These are phyloP conservation scores for Colletotrichum sp. DNA, from an alignment of 2,329 filamentous ascomycete species.

Conservation along the genomic window DNA sequence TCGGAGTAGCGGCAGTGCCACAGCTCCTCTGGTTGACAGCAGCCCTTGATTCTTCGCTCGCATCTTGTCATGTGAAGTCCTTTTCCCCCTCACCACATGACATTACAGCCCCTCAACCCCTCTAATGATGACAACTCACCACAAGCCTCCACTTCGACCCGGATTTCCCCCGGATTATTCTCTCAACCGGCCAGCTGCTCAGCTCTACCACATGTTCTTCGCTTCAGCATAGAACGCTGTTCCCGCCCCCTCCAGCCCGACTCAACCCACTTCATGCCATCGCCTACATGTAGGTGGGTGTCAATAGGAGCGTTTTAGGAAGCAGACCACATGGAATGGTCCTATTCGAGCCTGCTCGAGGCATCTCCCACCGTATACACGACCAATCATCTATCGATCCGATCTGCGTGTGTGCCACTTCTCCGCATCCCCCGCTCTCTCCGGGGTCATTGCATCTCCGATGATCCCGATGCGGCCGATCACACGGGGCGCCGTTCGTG, in stretches of 20 bases:
- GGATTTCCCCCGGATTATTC: not conserved
- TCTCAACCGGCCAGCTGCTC: not conserved
- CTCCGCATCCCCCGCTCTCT: slow-evolving; percentile 3
- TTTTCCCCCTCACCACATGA: not conserved
- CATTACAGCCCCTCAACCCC: not conserved
- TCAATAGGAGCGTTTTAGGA: not conserved
- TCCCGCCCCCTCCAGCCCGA: not conserved
- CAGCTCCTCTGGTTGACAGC: not conserved
- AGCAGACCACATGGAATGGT: not conserved
- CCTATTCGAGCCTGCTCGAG: not conserved
- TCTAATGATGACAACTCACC: not conserved
- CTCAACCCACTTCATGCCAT: not conserved
- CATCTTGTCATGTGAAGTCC: slow-evolving; percentile 2
- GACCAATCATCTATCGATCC: slow-evolving; percentile 1
- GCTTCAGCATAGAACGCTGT: not conserved
- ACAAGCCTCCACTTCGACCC: not conserved
- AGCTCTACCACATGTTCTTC: not conserved
- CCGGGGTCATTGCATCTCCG: not conserved
- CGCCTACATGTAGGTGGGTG: not conserved
- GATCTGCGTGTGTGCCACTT: not conserved
- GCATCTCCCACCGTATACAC: not conserved
- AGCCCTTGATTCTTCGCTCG: not conserved
- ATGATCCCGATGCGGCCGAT: not conserved
- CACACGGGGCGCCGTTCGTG: not conserved
- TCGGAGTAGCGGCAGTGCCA: not conserved